These are phyloP conservation scores for Verticillium tricorpus DNA, from an alignment of 2,329 filamentous ascomycete genomes.

Conservation along the genomic window DNA sequence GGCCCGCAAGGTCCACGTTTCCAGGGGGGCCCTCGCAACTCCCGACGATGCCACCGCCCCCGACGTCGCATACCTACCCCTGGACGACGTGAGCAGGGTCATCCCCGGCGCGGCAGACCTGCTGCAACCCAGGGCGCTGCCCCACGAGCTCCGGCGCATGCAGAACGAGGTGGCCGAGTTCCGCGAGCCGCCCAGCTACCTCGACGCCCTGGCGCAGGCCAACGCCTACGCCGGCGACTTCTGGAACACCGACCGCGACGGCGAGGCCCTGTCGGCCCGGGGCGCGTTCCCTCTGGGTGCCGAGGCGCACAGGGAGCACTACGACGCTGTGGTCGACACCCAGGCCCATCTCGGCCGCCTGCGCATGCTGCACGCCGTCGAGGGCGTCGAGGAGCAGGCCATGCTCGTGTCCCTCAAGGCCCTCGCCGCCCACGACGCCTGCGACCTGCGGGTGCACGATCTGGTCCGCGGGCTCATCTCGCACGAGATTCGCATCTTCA, in stretches of 20 bases:
- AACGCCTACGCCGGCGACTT: constrained; percentile 20
- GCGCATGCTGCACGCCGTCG: constrained; percentile 23
- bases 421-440: constrained; percentile 13
- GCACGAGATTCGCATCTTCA: constrained; percentile 21
- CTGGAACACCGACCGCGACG: constrained; percentile 24
- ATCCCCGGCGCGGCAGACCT: constrained; percentile 19
- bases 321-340: constrained; percentile 22
- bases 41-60: background rate
- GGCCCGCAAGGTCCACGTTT: background rate
- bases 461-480: constrained; percentile 22
- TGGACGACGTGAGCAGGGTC: constrained; percentile 15
- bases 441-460: constrained; percentile 17
- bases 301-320: constrained; percentile 21
- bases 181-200: constrained; percentile 17
- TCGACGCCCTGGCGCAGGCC: constrained; percentile 16
- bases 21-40: background rate
- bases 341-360: constrained; percentile 26
- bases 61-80: constrained; percentile 11
- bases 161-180: constrained; percentile 11
- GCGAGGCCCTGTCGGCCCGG: constrained; percentile 17
- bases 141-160: constrained; percentile 11
- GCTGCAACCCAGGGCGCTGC: constrained; percentile 11
- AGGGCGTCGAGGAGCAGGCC: constrained; percentile 20
- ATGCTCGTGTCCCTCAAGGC: constrained; percentile 17
- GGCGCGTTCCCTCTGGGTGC: constrained; percentile 26